Evolutionary conservation across 441 rosid genomes (phyloP).

Genomic region (Populus trichocarpa): DNA sequence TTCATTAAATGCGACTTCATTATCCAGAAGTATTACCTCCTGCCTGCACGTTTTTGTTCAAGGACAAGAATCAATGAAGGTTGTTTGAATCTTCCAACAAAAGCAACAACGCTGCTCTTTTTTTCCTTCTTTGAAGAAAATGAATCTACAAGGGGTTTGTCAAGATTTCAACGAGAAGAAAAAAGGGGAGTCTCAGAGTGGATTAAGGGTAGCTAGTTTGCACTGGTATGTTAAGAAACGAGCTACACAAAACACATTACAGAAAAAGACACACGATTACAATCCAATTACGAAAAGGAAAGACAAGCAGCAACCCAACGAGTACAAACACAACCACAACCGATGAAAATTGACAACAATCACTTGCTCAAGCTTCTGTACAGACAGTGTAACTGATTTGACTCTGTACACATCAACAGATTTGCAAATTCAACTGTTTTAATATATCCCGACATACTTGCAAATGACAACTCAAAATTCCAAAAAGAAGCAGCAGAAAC

Average conservation of each 20-base stretch:
- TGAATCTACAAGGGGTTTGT: neutral
- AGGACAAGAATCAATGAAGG: neutral
- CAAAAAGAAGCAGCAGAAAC: neutral
- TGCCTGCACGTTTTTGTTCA: conserved; percentile 37
- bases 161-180: neutral
- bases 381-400: neutral
- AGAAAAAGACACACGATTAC: neutral
- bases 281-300: neutral
- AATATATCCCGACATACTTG: neutral
- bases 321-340: neutral
- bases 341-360: neutral
- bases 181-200: neutral
- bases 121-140: neutral
- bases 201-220: neutral
- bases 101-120: neutral
- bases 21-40: conserved; percentile 52
- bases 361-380: neutral
- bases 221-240: neutral
- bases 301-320: neutral
- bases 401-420: neutral
- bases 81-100: conserved; percentile 8
- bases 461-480: neutral
- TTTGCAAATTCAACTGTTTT: neutral
- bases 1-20: conserved; percentile 68
- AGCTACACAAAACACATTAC: neutral